Evolutionary conservation across 2,329 filamentous ascomycete species (phyloP).

Genomic region (Aspergillus sp.): DNA sequence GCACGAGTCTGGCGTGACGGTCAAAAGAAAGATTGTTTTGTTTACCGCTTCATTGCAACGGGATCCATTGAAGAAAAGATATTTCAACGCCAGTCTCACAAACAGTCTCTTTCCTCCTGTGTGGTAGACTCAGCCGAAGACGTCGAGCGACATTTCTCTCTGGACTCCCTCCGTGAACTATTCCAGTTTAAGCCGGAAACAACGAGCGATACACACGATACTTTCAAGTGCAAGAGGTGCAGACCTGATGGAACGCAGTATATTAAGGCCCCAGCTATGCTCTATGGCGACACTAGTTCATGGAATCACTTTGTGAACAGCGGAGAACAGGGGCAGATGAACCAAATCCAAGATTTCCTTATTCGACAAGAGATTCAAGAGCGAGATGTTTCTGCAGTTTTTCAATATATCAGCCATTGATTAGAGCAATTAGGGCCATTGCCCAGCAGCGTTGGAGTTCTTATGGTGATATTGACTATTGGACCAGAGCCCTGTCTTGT

Average conservation of each 20-base stretch:
- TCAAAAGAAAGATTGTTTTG: slow-evolving; percentile 98
- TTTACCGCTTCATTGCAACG: slow-evolving; percentile 98
- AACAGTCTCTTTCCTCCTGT: slow-evolving; percentile 92
- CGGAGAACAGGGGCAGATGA: slow-evolving; percentile 64
- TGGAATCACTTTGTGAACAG: slow-evolving; percentile 97
- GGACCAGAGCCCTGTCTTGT: background rate
- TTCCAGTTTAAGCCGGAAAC: slow-evolving; percentile 90
- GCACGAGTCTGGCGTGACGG: slow-evolving; percentile 98
- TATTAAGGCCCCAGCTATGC: slow-evolving; percentile 88
- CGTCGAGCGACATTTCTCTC: slow-evolving; percentile 92
- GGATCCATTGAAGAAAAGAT: slow-evolving; percentile 99
- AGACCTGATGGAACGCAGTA: slow-evolving; percentile 81
- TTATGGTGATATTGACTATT: slow-evolving; percentile 3
- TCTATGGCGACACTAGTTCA: slow-evolving; percentile 97
- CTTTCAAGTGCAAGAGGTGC: slow-evolving; percentile 97
- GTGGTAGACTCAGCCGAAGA: slow-evolving; percentile 97
- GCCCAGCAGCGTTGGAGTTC: background rate
- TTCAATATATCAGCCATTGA: slow-evolving; percentile 96
- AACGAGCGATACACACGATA: slow-evolving; percentile 92
- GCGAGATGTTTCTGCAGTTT: slow-evolving; percentile 84
- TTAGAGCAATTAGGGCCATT: slow-evolving; percentile 1
- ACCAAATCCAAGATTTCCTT: slow-evolving; percentile 84
- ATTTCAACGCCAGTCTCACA: slow-evolving; percentile 97
- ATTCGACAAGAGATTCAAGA: slow-evolving; percentile 81
- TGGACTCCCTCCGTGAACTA: slow-evolving; percentile 85